A percentile compares a stretch with the other conserved stretches of the same genome.
phyloP scores from a whole-genome alignment of 1,284 basidiomycete species.

The Leccinum griseonigrum region DNA sequence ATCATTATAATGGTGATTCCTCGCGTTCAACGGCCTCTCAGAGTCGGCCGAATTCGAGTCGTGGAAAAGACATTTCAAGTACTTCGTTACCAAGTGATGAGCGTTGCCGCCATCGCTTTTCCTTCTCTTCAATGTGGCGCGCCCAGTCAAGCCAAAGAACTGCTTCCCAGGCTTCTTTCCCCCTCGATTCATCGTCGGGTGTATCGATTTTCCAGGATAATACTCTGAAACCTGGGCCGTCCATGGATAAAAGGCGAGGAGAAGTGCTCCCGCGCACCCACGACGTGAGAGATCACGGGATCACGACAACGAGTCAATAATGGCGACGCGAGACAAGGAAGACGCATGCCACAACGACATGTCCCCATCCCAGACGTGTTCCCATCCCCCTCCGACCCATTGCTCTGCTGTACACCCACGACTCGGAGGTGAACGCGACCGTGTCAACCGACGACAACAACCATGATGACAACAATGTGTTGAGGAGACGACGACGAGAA shows the following conservation, averaged over 20 bases:
- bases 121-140: conserved; percentile 27
- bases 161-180: conserved; percentile 28
- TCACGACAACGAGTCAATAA: too few relatives aligned
- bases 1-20: conserved; percentile 6
- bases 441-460: too few relatives aligned
- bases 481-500: too few relatives aligned
- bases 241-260: conserved; percentile 25
- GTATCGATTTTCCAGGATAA: conserved; percentile 25
- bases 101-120: conserved; percentile 29
- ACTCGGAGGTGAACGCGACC: too few relatives aligned
- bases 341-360: too few relatives aligned
- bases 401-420: too few relatives aligned
- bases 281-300: too few relatives aligned
- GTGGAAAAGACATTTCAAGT: conserved; percentile 18
- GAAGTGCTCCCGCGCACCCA: conserved; percentile 21
- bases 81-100: conserved; percentile 20
- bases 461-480: too few relatives aligned
- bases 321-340: too few relatives aligned
- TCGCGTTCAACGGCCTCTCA: conserved; percentile 18
- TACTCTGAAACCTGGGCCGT: conserved; percentile 13
- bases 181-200: conserved; percentile 30
- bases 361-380: too few relatives aligned
- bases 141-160: conserved; percentile 19
- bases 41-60: conserved; percentile 26
- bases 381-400: too few relatives aligned